Base-by-base conservation (phyloP, 2,329 filamentous ascomycete species). In the Hypoxylon sp. region DNA sequence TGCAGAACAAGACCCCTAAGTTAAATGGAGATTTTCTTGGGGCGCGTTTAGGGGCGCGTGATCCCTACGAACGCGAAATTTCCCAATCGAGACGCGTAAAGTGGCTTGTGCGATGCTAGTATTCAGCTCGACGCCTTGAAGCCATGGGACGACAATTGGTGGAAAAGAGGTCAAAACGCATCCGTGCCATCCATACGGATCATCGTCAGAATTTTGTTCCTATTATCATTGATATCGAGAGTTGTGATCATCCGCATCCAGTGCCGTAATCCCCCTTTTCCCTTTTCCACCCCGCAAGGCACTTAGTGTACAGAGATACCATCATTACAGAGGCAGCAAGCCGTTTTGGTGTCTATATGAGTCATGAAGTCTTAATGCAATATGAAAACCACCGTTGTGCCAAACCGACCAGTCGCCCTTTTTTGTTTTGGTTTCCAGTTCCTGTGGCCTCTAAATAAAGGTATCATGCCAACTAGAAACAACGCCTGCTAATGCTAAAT, bases 401-500 rank as follows among this genome's bases (percentile, higher is more conserved):
- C 34, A 38, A 23, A 46, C 41, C 51, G 34, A 55, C 13, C 34
- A 27, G n/a, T 35, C 9, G 5, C 21, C 9, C 21, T 25, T 25
- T 25, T 25, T 25, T 25, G 9, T 43, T 55, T 50, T 34, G 11
- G 42, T 42, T 46, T 44, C 56, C 41, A 34, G 38, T 48, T 31
- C 52, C 30, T 41, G 27, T n/a, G 38, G 42, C 40, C 43, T 59
- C 48, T 51, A 56, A 57, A 48, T 15, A 47, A 43, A 67, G 65
- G 64, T 68, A 68, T 68, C 66, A 57, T 62, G 37, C n/a, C n/a
- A 51, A 17, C 19, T 29, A 19, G 34, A 55, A 51, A 35, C 35
- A 67, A 68, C 64, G 64, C 66, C 65, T 61, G 61, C 63, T 62
- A 56, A 66, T 67, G 65, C 65, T 55, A 54, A 58, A 59, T 50